Conservation (phyloP, 23 red algal species). For the Gracilaria vermiculophylla region DNA sequence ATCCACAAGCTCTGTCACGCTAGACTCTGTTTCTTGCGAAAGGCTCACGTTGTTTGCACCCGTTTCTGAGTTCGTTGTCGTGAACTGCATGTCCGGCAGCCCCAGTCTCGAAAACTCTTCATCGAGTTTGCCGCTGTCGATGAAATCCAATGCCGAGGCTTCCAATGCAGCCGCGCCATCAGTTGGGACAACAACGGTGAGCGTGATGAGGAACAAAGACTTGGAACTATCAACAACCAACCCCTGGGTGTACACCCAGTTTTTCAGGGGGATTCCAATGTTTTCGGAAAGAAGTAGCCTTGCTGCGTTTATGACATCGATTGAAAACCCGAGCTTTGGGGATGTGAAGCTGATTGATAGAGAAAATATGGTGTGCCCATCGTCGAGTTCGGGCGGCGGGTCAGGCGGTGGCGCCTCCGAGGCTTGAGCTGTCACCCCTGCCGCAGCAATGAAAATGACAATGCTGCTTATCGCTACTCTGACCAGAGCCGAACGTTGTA, state of each 20-base stretch:
- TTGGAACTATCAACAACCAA: neutral
- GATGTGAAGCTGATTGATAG: conserved; percentile 6
- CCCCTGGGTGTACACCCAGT: neutral
- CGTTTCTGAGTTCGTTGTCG: neutral
- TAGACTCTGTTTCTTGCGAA: neutral
- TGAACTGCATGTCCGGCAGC: neutral
- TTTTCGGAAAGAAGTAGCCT: conserved; percentile 7
- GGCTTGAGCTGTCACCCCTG: neutral
- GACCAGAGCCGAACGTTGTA: neutral
- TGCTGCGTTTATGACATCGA: neutral
- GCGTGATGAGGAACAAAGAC: neutral
- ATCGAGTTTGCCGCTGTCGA: neutral
- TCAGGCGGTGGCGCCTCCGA: neutral
- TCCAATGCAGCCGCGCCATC: neutral
- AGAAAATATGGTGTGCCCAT: neutral
- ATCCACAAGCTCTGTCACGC: neutral
- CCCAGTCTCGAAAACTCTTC: neutral
- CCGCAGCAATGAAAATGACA: neutral
- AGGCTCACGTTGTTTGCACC: neutral
- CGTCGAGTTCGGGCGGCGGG: neutral
- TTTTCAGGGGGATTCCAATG: neutral
- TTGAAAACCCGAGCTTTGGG: neutral
- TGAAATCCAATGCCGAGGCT: neutral
- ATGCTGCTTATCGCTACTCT: neutral
- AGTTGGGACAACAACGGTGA: neutral